Evolutionary conservation across 108 stramenopile species (phyloP), one percentile per base, ranked within the genome.

Genomic region (Nitzschia sp.): DNA sequence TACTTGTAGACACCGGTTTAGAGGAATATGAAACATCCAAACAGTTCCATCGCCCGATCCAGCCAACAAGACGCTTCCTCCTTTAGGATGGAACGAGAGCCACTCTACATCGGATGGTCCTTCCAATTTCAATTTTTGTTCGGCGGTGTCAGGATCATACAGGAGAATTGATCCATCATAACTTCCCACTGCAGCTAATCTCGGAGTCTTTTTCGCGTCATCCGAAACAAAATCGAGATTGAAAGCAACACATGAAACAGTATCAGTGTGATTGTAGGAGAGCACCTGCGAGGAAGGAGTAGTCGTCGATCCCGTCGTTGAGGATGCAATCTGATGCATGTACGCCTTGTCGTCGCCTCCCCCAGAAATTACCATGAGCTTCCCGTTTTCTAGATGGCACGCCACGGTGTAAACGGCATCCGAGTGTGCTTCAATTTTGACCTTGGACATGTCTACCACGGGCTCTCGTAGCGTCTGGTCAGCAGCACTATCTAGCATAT

Each of bases 21-120:
- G 79, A n/a, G 86, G 80, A n/a, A 87, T 66, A 58, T 96, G 92
- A 79, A 92, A 99, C 95, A 99, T 94, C 98, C 98, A 99, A 23
- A 93, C 80, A 6, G 97, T 99, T 13, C 93, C 92, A 69, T 99
- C 98, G 47, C 84, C 79, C 27, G 93, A 91, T 58, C 98, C 98
- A 6, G 90, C 92, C 58, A 97, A 71, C 44, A 99, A 45, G 13
- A 96, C 91, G 11, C 86, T 77, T 6, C 91, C 95, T 0, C 97
- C 97, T 62, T 86, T 83, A 23, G 96, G 96, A 87, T 99, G 98
- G 81, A 96, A 99, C 45, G 48, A 66, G 8, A 96, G 38, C 84
- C 93, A 99, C 63, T 99, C 97, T 4, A 99, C 82, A 82, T 99
- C 98, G 6, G 86, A 87, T 5, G 97, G 98, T 19, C 98, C 98